Evolutionary conservation across 2,329 filamentous ascomycete genomes (phyloP).

Genomic region (Aspergillus aculeatinus): DNA sequence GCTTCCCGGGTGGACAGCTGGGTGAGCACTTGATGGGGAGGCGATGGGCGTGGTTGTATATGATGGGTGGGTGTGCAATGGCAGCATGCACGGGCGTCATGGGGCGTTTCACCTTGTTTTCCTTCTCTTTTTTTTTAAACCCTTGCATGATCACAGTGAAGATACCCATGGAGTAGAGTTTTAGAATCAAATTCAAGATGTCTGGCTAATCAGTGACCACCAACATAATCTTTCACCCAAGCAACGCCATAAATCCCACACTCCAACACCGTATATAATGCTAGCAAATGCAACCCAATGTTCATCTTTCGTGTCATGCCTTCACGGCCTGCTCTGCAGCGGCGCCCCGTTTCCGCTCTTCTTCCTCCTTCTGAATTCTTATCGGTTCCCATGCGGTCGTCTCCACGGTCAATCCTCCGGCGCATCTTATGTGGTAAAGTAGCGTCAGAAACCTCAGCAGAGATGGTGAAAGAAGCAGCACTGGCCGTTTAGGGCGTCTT

Average conservation of each 20-base stretch:
- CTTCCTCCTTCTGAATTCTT: conserved; percentile 34
- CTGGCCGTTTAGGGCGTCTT: too few relatives aligned
- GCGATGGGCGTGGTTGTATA: background rate
- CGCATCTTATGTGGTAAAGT: conserved; percentile 37
- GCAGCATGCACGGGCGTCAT: conserved; percentile 14
- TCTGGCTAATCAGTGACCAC: too few relatives aligned
- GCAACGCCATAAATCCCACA: too few relatives aligned
- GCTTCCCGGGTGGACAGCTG: conserved; percentile 24
- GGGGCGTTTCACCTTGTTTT: conserved; percentile 21
- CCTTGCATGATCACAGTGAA: conserved; percentile 26
- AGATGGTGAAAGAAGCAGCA: too few relatives aligned
- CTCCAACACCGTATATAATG: background rate
- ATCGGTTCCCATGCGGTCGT: conserved; percentile 60
- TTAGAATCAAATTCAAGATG: background rate
- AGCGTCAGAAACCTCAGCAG: conserved; percentile 8
- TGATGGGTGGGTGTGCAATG: background rate
- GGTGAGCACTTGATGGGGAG: conserved; percentile 22
- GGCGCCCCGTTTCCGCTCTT: conserved; percentile 28
- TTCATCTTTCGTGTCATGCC: background rate
- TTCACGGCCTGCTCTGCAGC: conserved; percentile 12
- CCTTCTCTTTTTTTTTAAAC: conserved; percentile 3
- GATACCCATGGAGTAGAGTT: conserved; percentile 34
- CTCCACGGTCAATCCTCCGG: conserved; percentile 58
- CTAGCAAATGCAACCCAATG: conserved; percentile 11
- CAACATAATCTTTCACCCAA: too few relatives aligned